Conservation (phyloP, 768 basidiomycete genomes). For the Pleurotus ostreatus region DNA sequence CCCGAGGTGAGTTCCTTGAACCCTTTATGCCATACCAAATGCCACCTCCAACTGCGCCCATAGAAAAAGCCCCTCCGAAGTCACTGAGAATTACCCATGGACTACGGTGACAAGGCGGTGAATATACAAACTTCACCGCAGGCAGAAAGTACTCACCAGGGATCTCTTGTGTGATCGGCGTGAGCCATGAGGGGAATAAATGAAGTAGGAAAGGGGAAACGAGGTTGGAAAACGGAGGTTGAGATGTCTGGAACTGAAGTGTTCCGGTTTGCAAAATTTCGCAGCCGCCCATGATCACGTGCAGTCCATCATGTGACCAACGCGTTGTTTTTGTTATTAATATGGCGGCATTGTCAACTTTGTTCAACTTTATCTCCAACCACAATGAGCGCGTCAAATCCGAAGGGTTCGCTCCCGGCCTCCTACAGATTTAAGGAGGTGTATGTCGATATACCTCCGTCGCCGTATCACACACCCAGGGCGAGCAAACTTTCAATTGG, state of each 20-base stretch:
- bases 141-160: constrained; percentile 54
- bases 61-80: constrained; percentile 95
- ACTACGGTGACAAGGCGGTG: constrained; percentile 35
- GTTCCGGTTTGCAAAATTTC: neutral
- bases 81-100: constrained; percentile 99
- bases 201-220: constrained; percentile 14
- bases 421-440: constrained; percentile 37
- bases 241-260: neutral
- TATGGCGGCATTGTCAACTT: neutral
- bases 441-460: constrained; percentile 58
- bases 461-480: constrained; percentile 27
- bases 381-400: constrained; percentile 24
- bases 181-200: constrained; percentile 58
- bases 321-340: neutral
- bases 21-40: constrained; percentile 99
- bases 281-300: neutral
- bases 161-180: constrained; percentile 92
- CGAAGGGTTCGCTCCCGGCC: constrained; percentile 16
- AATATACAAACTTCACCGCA: neutral
- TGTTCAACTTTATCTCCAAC: constrained; percentile 11
- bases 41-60: constrained; percentile 97
- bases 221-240: neutral
- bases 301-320: neutral
- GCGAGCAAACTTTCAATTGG: constrained; percentile 9
- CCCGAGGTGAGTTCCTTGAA: constrained; percentile 92